Conservation (phyloP, 306 rosid genomes). For the Gillenia trifoliata region DNA sequence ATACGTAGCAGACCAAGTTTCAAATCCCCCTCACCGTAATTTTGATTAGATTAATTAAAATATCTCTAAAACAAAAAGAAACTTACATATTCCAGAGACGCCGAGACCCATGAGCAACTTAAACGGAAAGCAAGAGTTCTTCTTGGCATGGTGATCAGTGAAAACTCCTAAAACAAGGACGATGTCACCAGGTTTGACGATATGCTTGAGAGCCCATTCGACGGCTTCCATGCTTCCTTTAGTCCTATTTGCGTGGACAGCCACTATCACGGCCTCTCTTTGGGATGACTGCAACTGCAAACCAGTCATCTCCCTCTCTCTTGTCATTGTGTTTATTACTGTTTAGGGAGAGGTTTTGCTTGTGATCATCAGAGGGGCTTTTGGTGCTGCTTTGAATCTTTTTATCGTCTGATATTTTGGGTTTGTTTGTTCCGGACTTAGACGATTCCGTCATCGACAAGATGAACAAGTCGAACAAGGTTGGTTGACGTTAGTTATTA, state of each 20-base stretch:
- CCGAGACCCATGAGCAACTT: slow-evolving; percentile 1
- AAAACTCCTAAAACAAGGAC: slow-evolving; percentile 26
- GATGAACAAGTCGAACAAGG: background rate
- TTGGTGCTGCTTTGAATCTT: background rate
- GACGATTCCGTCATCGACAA: background rate
- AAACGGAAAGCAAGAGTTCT: slow-evolving; percentile 21
- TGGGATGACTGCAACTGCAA: background rate
- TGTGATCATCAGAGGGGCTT: background rate
- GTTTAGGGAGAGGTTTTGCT: background rate
- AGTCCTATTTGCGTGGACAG: slow-evolving; percentile 6
- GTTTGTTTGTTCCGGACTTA: background rate
- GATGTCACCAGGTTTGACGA: slow-evolving; percentile 13
- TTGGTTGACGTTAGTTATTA: background rate
- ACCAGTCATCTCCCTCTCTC: background rate
- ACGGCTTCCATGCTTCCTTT: slow-evolving; percentile 11
- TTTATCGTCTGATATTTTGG: background rate
- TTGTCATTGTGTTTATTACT: background rate
- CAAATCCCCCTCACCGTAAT: too few species aligned
- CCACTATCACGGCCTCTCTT: slow-evolving; percentile 20
- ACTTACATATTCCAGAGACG: slow-evolving; percentile 2
- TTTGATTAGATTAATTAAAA: too few species aligned
- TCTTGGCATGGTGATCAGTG: slow-evolving; percentile 2
- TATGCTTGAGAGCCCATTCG: slow-evolving; percentile 21
- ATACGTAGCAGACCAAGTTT: too few species aligned
- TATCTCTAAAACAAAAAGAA: background rate